Evolutionary conservation across 495 filamentous ascomycete genomes (phyloP).

Genomic region (Aspergillus ellipticus): DNA sequence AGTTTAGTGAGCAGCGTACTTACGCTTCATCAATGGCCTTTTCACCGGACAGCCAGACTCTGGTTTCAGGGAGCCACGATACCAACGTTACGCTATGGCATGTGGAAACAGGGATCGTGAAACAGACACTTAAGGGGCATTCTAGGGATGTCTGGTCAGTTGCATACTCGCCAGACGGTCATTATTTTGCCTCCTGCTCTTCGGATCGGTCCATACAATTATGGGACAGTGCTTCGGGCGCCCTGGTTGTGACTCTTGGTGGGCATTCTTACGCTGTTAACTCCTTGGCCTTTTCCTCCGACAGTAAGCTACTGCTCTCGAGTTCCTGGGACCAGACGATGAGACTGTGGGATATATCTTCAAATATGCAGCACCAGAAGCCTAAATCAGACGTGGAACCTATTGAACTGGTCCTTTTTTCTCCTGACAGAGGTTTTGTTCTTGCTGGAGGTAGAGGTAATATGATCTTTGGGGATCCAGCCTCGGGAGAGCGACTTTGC

Average conservation of each 20-base stretch:
- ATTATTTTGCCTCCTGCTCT: background rate
- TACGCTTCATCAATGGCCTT: background rate
- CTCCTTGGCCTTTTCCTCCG: slow-evolving; percentile 4
- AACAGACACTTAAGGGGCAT: too few species aligned
- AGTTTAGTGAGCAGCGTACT: background rate
- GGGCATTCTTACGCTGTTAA: background rate
- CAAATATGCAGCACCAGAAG: background rate
- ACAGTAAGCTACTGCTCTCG: background rate
- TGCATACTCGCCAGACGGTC: background rate
- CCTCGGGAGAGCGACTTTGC: background rate
- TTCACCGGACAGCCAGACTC: background rate
- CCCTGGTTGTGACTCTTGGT: background rate
- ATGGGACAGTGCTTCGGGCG: background rate
- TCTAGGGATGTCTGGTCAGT: too few species aligned
- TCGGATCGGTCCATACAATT: background rate
- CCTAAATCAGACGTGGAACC: background rate
- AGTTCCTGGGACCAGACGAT: background rate
- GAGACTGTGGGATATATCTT: background rate
- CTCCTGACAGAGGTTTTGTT: background rate
- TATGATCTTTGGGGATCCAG: background rate
- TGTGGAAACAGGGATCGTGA: background rate
- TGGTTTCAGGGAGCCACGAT: background rate
- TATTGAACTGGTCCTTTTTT: too few species aligned
- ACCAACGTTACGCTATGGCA: background rate
- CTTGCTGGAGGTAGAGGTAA: too few species aligned